Base-by-base conservation (phyloP, 2,329 filamentous ascomycete genomes). In the Teratosphaeria pseudoeucalypti region DNA sequence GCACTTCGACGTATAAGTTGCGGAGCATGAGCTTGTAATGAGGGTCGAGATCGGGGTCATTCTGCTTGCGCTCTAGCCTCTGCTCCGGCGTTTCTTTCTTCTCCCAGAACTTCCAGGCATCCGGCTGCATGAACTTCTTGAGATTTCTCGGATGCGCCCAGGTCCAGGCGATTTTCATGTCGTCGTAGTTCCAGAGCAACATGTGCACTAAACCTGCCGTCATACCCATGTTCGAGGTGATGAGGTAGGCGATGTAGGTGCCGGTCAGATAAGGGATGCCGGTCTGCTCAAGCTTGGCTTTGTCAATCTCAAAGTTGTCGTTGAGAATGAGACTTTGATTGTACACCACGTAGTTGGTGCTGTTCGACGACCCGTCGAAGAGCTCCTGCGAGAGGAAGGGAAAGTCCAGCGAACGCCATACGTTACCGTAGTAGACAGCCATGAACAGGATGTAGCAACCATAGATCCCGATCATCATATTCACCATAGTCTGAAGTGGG, bases 201-300 rank as follows among this genome's bases (percentile, higher is more conserved):
- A 80, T 74, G 59, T 81, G 76, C 2, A 74, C 71, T 19, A 82
- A 67, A 0, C 76, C 75, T 2, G 79, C 78, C 3, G 78, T 79
- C 27, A 79, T 69, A 2, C 73, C 77, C 63, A 79, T 72, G 62
- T 81, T 81, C 3, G 72, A 72, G 1, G 73, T 73, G 34, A 81
- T 68, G 14, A 80, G 67, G 59, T 76, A 74, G 6, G 69, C 66
- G 59, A 79, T 72, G 37, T 68, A 69, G 9, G 65, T 66, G 9
- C 61, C 64, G 9, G 79, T 69, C 29, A 81, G 66, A 56, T 67
- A 78, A 0, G 79, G 78, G 6, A 77, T 60, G 7, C 78, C 77
- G 52, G 72, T 62, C 6, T 64, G 60, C 0, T 70, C 68, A 0
- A 81, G 65, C 6, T 67, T 65, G 5, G 59, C 64, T 2, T 64